Conservation (phyloP, 192 early-diverging fungal species). For the Dissophora ornata region DNA sequence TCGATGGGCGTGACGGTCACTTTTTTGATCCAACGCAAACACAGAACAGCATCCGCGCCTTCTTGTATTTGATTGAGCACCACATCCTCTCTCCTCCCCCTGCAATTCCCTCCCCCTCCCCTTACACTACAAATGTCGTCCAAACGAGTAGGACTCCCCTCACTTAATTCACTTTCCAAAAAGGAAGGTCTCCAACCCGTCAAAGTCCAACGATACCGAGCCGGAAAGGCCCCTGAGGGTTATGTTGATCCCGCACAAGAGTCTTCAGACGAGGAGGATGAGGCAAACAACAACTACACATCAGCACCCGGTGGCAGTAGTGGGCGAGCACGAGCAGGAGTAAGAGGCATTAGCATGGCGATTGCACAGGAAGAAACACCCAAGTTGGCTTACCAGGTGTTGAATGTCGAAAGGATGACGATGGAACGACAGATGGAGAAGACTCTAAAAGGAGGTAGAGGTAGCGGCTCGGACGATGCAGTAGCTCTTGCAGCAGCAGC, state of each 20-base stretch:
- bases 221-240: constrained; percentile 66
- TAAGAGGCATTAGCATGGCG: constrained; percentile 20
- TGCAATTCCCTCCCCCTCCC: too few relatives aligned
- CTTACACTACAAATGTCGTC: constrained; percentile 28
- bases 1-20: too few relatives aligned
- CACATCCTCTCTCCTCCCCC: background rate
- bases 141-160: constrained; percentile 41
- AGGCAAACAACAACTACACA: constrained; percentile 14
- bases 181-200: constrained; percentile 53
- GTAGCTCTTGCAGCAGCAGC: too few relatives aligned
- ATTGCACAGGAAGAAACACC: constrained; percentile 50
- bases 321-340: constrained; percentile 5
- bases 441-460: background rate
- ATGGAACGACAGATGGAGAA: constrained; percentile 24
- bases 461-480: too few relatives aligned
- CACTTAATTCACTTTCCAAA: constrained; percentile 40
- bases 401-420: constrained; percentile 59
- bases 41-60: too few relatives aligned
- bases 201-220: constrained; percentile 68
- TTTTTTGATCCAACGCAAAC: too few relatives aligned
- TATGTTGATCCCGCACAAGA: constrained; percentile 63
- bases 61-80: too few relatives aligned
- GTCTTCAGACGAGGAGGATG: constrained; percentile 65
- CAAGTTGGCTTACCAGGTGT: constrained; percentile 56
- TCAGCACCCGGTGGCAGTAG: constrained; percentile 3